phyloP scores from a whole-genome alignment of 2,329 filamentous ascomycete genomes.

The Helotiales sp. region DNA sequence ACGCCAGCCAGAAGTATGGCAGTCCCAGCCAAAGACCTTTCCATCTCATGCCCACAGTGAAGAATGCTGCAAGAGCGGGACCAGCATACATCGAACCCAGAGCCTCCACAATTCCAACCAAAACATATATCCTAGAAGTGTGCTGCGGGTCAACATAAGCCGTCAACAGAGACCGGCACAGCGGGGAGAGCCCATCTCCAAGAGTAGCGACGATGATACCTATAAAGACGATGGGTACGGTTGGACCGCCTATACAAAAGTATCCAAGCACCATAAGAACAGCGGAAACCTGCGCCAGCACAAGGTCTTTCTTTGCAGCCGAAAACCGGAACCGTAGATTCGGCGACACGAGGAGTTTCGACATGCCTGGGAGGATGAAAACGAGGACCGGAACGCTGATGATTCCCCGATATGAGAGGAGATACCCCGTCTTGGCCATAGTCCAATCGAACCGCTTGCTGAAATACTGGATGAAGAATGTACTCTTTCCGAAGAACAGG shows the following conservation, averaged over 20 bases:
- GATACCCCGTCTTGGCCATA: slow-evolving; percentile 12
- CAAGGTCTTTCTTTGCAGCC: slow-evolving; percentile 8
- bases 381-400: slow-evolving; percentile 10
- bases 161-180: slow-evolving; percentile 12
- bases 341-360: slow-evolving; percentile 10
- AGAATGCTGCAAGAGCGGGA: slow-evolving; percentile 11
- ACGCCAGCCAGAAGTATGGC: slow-evolving; percentile 16
- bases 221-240: background rate
- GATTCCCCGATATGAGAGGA: slow-evolving; percentile 7
- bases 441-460: slow-evolving; percentile 18
- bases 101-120: slow-evolving; percentile 14
- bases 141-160: slow-evolving; percentile 14
- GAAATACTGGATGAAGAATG: slow-evolving; percentile 19
- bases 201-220: slow-evolving; percentile 12
- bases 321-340: background rate
- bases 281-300: slow-evolving; percentile 9
- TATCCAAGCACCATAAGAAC: background rate
- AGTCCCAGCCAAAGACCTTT: slow-evolving; percentile 13
- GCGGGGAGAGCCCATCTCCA: slow-evolving; percentile 9
- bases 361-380: slow-evolving; percentile 4
- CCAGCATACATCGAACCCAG: slow-evolving; percentile 16
- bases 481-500: background rate
- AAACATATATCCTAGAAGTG: slow-evolving; percentile 8
- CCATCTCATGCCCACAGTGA: slow-evolving; percentile 6
- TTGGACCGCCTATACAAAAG: background rate